Conservation (phyloP, 306 rosid species). For the Herpetospermum pedunculosum region DNA sequence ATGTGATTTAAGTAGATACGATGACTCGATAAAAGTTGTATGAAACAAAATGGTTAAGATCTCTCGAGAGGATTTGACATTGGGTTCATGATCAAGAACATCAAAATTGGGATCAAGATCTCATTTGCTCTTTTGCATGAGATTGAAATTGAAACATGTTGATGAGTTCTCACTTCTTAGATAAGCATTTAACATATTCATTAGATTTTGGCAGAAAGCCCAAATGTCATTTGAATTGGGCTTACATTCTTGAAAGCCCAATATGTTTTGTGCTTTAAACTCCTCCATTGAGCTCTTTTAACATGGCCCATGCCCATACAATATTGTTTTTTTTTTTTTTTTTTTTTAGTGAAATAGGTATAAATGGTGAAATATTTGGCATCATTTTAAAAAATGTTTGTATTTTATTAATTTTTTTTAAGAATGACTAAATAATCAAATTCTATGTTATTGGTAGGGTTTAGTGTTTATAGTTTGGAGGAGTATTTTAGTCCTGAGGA, state of each 20-base stretch:
- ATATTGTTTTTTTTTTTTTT: no score
- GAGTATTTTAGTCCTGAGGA: no score
- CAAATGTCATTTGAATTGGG: background rate
- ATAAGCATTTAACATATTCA: background rate
- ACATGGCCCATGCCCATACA: background rate
- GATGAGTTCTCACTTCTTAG: background rate
- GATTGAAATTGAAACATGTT: background rate
- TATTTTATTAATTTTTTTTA: no score
- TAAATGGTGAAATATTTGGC: no score
- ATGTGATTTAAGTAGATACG: background rate
- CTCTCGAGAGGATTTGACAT: no score
- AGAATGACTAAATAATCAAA: no score
- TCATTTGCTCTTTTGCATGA: background rate
- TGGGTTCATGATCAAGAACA: background rate
- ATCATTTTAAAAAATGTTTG: no score
- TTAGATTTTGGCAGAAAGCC: background rate
- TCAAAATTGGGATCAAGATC: background rate
- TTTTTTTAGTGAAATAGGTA: no score
- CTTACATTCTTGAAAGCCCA: background rate
- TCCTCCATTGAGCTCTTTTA: background rate
- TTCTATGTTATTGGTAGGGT: no score
- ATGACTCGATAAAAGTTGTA: background rate
- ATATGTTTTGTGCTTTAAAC: background rate
- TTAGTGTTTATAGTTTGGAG: no score
- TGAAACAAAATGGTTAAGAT: no score